Base-by-base conservation (phyloP, 306 rosid genomes). In the Castanopsis chinensis region DNA sequence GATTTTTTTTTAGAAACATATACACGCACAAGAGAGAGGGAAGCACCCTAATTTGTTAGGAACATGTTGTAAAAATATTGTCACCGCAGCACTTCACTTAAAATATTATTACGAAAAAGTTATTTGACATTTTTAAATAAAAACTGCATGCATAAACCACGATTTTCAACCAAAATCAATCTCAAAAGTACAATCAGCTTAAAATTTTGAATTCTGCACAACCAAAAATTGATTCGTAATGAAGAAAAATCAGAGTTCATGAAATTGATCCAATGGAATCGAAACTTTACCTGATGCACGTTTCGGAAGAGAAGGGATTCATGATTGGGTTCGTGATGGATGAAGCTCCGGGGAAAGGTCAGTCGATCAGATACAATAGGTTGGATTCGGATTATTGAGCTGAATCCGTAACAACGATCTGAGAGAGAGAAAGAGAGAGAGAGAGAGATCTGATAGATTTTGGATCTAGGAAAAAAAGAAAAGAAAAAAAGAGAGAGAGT, bases 251-350 rank as follows among this genome's bases (percentile, higher is more conserved):
- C 11, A 37, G 0, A 37, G 45, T 37, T 37, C 45, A 52, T 59
- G 53, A 21, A 54, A 74, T 64, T 83, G 86, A 92, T 87, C 84
- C 33, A 28, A 78, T 4, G 25, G 83, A 76, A 83, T 71, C 10
- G 72, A 28, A 73, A 80, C 85, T 89, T 37, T 55, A 95, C 99
- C 99, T 88, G 82, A 95, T 87, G 69, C 99, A 97, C 78, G 98
- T 95, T n/a, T 93, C 96, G 52, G 99, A 95, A 9, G 96, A 93
- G 88, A 95, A 95, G 35, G 98, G 96, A 79, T 95, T 95, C 99
- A 95, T 93, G 89, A 78, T 85, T 82, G 90, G 80, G 49, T 84
- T 76, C 41, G 63, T 57, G 71, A 33, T 3, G 87, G 79, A 88
- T 37, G 10, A 0, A 37, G 89, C 85, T 89, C 72, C 12, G 74